Percentiles rank a stretch among this genome's conserved stretches.
Evolutionary conservation across 148 eudicot species (phyloP).

Genomic region (Pouteria glomerata): DNA sequence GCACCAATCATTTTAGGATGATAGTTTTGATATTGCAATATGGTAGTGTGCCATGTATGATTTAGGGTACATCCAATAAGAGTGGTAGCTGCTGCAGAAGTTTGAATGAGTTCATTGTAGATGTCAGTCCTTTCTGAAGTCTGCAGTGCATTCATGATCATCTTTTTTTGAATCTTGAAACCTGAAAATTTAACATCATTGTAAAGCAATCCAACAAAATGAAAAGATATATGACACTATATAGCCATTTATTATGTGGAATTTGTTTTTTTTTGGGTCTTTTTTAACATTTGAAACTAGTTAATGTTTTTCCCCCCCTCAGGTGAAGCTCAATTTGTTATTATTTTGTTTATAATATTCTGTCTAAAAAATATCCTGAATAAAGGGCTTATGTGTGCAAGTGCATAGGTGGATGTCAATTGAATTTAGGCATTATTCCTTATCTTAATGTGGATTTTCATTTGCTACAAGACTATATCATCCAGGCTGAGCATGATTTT

Average conservation of each 20-base stretch:
- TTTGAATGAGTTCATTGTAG: not conserved
- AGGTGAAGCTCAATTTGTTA: not conserved
- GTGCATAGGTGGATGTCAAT: not conserved
- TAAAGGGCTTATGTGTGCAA: not conserved
- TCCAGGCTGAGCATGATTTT: not conserved
- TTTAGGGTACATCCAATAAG: not conserved
- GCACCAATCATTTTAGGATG: not conserved
- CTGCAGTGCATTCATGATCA: too few relatives aligned
- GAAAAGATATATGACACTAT: not conserved
- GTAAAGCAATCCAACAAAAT: not conserved
- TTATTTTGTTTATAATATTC: not conserved
- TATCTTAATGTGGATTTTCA: not conserved
- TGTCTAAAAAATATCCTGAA: not conserved
- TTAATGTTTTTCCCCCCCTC: not conserved
- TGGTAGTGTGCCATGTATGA: not conserved
- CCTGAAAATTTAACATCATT: not conserved
- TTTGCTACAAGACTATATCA: not conserved
- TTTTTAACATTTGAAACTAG: not conserved
- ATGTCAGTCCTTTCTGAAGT: not conserved
- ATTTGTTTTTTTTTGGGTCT: not conserved
- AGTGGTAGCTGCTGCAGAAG: slow-evolving; percentile 11
- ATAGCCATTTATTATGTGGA: not conserved
- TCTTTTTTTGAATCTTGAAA: too few relatives aligned
- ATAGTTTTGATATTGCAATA: not conserved
- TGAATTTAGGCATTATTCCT: not conserved